Base-by-base conservation (phyloP, 2,329 filamentous ascomycete genomes). In the Diaporthe destruens region DNA sequence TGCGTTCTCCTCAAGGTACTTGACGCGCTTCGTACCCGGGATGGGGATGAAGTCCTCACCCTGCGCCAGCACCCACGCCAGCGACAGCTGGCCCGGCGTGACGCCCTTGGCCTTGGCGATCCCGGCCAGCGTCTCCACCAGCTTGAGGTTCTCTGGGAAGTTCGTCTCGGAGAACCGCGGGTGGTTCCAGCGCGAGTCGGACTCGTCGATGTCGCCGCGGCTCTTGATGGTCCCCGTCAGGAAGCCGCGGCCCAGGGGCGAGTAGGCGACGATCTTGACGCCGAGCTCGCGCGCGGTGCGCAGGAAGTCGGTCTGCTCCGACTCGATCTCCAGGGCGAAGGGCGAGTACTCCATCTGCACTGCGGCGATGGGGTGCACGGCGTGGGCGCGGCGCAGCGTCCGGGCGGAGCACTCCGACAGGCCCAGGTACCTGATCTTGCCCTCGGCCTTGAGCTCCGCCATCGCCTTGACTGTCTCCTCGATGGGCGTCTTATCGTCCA, bases 271-370 rank as follows among this genome's bases (percentile, higher is more conserved):
- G 20, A 88, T 80, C 3, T 85, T 82, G 8, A 89, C 81, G 2
- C 88, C 88, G 1, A 91, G 82, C 76, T 90, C 87, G 36, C 86
- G 82, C 18, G 83, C 85, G 0, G 88, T 87, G 54, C 83, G 80
- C 14, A 90, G 79, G 44, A 90, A 78, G 23, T 82, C 81, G 9
- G 84, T 85, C 9, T 84, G 80, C 3, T 78, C 80, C 20, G 85
- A 85, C 78, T 92, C 90, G 74, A 92, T 89, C 72, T 89, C 84
- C 49, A 92, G 83, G 2, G 84, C 80, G 77, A 88, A 89, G 1
- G 85, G 85, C 4, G 81, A 84, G 77, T 86, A 87, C 78, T 89
- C 87, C 66, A 88, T 82, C 75, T 89, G 85, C 0, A 86, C 81
- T 2, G 86, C 86, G 16, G 83, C 79, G 72, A 89, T 84, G 9